Evolutionary conservation across 2,329 filamentous ascomycete genomes (phyloP).

Genomic region (Hymenotorrendiella dingleyae): DNA sequence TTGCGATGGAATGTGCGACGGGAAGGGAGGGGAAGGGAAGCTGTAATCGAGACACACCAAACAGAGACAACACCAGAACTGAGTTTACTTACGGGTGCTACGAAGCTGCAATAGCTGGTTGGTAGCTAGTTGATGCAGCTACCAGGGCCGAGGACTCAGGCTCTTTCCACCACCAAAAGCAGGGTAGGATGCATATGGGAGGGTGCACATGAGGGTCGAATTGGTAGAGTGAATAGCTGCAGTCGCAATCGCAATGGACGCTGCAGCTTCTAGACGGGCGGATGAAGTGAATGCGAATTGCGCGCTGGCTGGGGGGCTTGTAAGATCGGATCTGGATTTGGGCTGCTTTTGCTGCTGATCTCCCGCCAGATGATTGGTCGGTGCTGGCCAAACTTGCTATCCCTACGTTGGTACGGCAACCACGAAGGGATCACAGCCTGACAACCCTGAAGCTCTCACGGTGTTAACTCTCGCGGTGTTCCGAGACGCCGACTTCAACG

Average conservation of each 20-base stretch:
- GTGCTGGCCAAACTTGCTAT: background rate
- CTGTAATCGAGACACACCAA: background rate
- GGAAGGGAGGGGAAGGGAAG: background rate
- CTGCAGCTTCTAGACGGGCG: background rate
- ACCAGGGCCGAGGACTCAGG: background rate
- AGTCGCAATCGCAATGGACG: background rate
- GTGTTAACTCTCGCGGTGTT: no score
- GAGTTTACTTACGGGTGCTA: background rate
- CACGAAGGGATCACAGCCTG: background rate
- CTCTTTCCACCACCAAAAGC: background rate
- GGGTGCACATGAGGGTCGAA: background rate
- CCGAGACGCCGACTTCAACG: no score
- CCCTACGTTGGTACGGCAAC: background rate
- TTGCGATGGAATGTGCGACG: constrained; percentile 4
- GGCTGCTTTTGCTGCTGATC: background rate
- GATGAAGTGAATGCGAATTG: background rate
- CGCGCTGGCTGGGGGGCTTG: background rate
- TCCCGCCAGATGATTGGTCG: background rate
- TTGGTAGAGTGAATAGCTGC: background rate
- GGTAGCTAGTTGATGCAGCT: background rate
- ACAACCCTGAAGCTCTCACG: background rate
- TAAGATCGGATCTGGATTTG: background rate
- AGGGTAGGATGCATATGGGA: background rate
- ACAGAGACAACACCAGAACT: background rate
- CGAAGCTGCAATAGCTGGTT: background rate